phyloP scores from a whole-genome alignment of 192 early-diverging fungal genomes.

The Entomortierella chlamydospora region DNA sequence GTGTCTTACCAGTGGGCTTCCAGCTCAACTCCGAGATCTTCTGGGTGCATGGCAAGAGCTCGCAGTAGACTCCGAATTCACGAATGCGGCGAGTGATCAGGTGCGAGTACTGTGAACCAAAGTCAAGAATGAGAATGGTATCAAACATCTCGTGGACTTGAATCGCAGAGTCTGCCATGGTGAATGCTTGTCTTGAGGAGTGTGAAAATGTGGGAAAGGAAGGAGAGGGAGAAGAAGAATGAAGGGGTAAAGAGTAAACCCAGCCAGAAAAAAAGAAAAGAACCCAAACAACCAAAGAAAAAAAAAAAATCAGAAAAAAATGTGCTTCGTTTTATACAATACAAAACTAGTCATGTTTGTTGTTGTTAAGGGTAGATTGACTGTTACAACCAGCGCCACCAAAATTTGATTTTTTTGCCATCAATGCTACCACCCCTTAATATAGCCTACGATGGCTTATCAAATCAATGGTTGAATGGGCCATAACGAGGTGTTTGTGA shows the following conservation, averaged over 20 bases:
- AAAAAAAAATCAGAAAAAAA: slow-evolving; percentile 15
- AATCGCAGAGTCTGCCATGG: slow-evolving; percentile 43
- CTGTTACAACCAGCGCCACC: too few relatives aligned
- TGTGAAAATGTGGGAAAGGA: slow-evolving; percentile 5
- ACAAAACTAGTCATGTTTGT: slow-evolving; percentile 1
- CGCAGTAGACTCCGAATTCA: slow-evolving; percentile 98
- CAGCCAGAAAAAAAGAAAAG: slow-evolving; percentile 33
- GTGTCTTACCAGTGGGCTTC: slow-evolving; percentile 85
- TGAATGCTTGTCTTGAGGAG: slow-evolving; percentile 1
- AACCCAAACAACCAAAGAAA: slow-evolving; percentile 28
- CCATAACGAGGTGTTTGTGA: too few relatives aligned
- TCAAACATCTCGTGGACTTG: slow-evolving; percentile 89
- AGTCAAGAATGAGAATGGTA: slow-evolving; percentile 98
- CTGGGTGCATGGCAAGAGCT: slow-evolving; percentile 96
- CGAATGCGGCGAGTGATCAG: slow-evolving; percentile 96
- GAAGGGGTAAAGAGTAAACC: slow-evolving; percentile 20
- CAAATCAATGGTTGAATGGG: too few relatives aligned
- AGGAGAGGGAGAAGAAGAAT: not conserved
- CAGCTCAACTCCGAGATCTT: slow-evolving; percentile 94
- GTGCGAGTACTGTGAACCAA: slow-evolving; percentile 99
- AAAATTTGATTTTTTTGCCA: too few relatives aligned
- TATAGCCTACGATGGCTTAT: too few relatives aligned
- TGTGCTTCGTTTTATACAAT: not conserved
- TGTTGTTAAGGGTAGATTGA: slow-evolving; percentile 9
- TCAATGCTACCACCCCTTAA: too few relatives aligned